Conservation (phyloP, 352 stramenopile genomes). For the Globisporangium polare region DNA sequence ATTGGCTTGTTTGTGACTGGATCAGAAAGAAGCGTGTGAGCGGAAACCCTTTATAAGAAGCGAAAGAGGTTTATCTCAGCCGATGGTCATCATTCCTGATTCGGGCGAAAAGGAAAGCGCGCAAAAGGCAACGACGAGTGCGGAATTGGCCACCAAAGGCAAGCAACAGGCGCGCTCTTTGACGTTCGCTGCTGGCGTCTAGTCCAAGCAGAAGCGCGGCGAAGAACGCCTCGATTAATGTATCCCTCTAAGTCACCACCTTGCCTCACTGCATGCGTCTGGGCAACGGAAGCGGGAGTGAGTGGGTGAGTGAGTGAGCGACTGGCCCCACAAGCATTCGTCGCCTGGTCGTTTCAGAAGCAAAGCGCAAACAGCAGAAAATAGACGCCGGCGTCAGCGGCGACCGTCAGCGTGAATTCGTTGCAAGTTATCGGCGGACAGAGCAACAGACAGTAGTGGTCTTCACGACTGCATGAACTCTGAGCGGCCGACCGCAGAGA, state of each 20-base stretch:
- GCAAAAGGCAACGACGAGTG: neutral
- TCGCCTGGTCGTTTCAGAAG: constrained; percentile 4
- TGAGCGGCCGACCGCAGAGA: neutral
- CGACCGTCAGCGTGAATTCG: neutral
- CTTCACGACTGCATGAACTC: neutral
- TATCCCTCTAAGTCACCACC: too few relatives aligned
- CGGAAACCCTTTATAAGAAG: neutral
- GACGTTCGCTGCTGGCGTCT: neutral
- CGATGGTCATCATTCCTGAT: neutral
- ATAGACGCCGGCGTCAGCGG: neutral
- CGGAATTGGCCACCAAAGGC: neutral
- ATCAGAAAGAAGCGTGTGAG: neutral
- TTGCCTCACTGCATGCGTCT: neutral
- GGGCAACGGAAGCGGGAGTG: neutral
- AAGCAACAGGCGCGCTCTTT: neutral
- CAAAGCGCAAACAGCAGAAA: neutral
- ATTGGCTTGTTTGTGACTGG: neutral
- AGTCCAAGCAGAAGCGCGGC: neutral
- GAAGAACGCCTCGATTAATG: neutral
- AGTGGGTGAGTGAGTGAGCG: neutral
- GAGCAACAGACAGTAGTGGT: neutral
- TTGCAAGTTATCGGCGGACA: neutral
- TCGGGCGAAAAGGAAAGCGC: neutral
- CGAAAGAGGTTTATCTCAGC: neutral
- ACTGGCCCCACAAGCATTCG: neutral